Evolutionary conservation across 2,329 filamentous ascomycete genomes (phyloP).

Genomic region (Apiospora pterosperma): DNA sequence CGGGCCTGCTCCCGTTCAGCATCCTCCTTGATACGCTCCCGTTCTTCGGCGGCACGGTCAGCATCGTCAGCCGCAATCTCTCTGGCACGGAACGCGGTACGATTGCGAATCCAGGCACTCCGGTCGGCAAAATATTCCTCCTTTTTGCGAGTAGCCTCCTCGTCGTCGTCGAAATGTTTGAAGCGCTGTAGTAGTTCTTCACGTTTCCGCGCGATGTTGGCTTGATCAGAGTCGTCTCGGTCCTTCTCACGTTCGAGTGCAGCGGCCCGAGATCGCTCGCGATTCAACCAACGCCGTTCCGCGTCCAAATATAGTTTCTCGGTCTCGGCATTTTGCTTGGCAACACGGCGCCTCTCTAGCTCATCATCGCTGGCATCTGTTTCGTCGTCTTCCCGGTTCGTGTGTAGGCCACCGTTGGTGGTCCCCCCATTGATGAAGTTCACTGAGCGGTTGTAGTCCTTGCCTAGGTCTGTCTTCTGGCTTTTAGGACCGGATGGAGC

Average conservation of each 20-base stretch:
- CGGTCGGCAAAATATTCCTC: conserved; percentile 87
- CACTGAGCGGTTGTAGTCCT: conserved; percentile 56
- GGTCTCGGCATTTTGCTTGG: conserved; percentile 69
- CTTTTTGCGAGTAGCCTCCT: conserved; percentile 68
- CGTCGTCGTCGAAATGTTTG: conserved; percentile 83
- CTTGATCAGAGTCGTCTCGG: conserved; percentile 72
- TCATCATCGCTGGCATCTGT: conserved; percentile 86
- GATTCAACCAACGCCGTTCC: conserved; percentile 85
- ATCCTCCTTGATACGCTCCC: conserved; percentile 66
- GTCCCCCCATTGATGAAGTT: conserved; percentile 78
- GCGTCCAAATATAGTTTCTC: conserved; percentile 82
- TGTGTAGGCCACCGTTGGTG: conserved; percentile 54
- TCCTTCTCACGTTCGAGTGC: conserved; percentile 83
- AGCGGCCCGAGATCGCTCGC: conserved; percentile 78
- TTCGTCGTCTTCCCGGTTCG: conserved; percentile 76
- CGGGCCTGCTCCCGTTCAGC: conserved; percentile 74
- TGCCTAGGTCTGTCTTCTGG: conserved; percentile 47
- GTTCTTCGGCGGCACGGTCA: conserved; percentile 75
- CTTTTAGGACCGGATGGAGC: conserved; percentile 65
- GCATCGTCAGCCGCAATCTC: conserved; percentile 78
- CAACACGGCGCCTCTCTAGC: conserved; percentile 67
- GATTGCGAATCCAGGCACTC: conserved; percentile 79
- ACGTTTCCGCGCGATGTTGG: conserved; percentile 59
- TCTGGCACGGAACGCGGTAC: conserved; percentile 66
- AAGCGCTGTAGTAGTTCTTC: conserved; percentile 70